Percentiles rank a stretch among this genome's conserved stretches.
Evolutionary conservation across 2,329 filamentous ascomycete species (phyloP).

Genomic region (Penicillium oxalicum): DNA sequence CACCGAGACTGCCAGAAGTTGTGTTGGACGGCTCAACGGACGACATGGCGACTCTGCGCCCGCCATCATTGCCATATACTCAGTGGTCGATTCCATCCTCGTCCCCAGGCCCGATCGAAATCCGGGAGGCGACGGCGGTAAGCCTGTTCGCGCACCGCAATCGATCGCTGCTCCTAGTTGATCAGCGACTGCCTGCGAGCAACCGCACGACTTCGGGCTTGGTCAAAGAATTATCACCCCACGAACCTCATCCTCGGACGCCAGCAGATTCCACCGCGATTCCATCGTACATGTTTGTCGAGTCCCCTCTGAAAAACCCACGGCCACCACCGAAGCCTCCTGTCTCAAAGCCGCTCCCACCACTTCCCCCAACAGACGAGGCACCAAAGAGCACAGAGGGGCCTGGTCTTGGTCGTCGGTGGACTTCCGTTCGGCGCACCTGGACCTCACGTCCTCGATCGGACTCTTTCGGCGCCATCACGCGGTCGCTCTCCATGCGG

Average conservation of each 20-base stretch:
- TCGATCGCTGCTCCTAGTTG: constrained; percentile 58
- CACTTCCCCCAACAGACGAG: constrained; percentile 43
- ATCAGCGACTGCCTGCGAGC: constrained; percentile 40
- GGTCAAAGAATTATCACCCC: constrained; percentile 14
- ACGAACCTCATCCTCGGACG: constrained; percentile 19
- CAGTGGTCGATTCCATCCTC: constrained; percentile 43
- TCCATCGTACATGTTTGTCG: constrained; percentile 29
- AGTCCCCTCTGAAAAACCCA: constrained; percentile 56
- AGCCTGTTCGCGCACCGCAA: constrained; percentile 60
- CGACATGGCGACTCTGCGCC: constrained; percentile 39
- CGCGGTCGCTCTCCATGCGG: constrained; percentile 35
- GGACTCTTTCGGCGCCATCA: constrained; percentile 35
- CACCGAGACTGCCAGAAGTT: constrained; percentile 32
- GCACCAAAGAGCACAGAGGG: constrained; percentile 13
- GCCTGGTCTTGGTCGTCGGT: constrained; percentile 25
- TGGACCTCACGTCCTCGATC: constrained; percentile 35
- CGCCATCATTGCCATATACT: constrained; percentile 46
- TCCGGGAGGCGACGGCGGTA: constrained; percentile 57
- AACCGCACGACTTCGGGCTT: constrained; percentile 27
- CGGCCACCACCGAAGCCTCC: constrained; percentile 54
- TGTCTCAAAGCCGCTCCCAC: constrained; percentile 49
- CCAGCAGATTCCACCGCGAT: constrained; percentile 19
- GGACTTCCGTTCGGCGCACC: constrained; percentile 35
- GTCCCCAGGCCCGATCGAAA: constrained; percentile 50
- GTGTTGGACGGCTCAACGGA: constrained; percentile 29